Conservation (phyloP, 164 flowering plant species). For the Taxillus chinensis region DNA sequence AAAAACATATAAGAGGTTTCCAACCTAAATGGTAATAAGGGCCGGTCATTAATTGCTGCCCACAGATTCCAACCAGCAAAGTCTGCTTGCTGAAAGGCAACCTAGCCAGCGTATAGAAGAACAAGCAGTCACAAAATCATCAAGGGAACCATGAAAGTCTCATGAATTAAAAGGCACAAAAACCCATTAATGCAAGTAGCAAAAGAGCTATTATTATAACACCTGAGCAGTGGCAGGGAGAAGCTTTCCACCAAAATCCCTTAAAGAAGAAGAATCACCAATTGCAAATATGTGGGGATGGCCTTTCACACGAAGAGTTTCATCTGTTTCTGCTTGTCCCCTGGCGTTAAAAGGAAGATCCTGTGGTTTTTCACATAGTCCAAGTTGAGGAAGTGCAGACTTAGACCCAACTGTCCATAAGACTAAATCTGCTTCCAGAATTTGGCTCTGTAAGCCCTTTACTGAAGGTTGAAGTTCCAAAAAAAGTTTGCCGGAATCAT, state of each 20-base stretch:
- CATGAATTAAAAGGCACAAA: background rate
- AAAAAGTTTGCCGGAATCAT: constrained; percentile 25
- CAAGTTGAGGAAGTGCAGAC: constrained; percentile 60
- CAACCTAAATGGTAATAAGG: constrained; percentile 86
- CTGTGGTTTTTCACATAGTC: constrained; percentile 21
- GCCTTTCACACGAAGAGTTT: constrained; percentile 94
- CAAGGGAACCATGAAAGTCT: background rate
- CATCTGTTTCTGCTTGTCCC: constrained; percentile 96
- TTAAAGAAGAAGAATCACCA: constrained; percentile 87
- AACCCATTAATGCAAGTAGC: background rate
- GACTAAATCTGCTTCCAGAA: constrained; percentile 73
- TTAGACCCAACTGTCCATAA: constrained; percentile 91
- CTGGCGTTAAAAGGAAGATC: constrained; percentile 62
- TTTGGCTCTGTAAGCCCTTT: constrained; percentile 52
- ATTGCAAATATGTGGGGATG: constrained; percentile 90
- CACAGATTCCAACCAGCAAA: constrained; percentile 97
- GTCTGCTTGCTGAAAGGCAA: constrained; percentile 98
- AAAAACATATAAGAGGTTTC: background rate
- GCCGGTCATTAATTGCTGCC: constrained; percentile 95
- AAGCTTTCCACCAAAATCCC: constrained; percentile 65
- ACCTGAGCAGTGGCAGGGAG: constrained; percentile 99
- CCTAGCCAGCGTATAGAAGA: constrained; percentile 24
- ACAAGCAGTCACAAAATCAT: background rate
- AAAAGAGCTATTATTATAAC: background rate
- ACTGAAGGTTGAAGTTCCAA: constrained; percentile 82